Conservation (phyloP, 2,329 filamentous ascomycete species). For the Colletotrichum aenigma region DNA sequence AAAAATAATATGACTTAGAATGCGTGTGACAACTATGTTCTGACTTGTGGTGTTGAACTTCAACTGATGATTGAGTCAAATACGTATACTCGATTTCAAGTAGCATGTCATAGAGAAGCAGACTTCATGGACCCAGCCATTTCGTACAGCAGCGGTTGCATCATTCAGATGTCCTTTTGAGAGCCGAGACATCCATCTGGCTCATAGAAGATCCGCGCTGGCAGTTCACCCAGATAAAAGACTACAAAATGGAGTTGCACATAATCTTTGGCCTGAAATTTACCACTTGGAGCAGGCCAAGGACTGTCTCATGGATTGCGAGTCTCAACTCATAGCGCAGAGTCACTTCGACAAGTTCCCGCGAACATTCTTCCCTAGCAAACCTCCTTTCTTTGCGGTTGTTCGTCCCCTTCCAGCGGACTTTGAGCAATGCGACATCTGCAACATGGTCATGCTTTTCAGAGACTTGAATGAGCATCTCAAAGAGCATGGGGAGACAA, state of each 20-base stretch:
- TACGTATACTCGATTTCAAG: not conserved
- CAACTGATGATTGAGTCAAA: not conserved
- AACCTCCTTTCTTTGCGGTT: not conserved
- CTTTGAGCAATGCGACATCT: not conserved
- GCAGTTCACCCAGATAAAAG: not conserved
- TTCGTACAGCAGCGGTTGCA: not conserved
- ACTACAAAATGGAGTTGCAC: rapidly evolving
- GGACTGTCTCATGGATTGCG: rapidly evolving
- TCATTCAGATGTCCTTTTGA: not conserved
- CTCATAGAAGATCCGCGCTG: not conserved
- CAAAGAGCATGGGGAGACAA: not conserved
- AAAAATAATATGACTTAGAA: too few relatives aligned
- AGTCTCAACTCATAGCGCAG: not conserved
- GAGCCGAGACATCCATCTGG: not conserved
- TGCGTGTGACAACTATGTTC: not conserved
- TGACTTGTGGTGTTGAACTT: not conserved
- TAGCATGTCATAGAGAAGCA: not conserved
- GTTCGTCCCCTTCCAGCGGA: not conserved
- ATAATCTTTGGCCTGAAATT: not conserved
- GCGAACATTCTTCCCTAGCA: not conserved
- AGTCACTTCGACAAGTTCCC: not conserved
- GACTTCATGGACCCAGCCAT: not conserved
- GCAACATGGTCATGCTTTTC: not conserved
- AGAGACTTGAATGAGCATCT: not conserved
- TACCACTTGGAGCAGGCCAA: not conserved